phyloP scores from a whole-genome alignment of 2,329 filamentous ascomycete species.

The Zymoseptoria ardabiliae region DNA sequence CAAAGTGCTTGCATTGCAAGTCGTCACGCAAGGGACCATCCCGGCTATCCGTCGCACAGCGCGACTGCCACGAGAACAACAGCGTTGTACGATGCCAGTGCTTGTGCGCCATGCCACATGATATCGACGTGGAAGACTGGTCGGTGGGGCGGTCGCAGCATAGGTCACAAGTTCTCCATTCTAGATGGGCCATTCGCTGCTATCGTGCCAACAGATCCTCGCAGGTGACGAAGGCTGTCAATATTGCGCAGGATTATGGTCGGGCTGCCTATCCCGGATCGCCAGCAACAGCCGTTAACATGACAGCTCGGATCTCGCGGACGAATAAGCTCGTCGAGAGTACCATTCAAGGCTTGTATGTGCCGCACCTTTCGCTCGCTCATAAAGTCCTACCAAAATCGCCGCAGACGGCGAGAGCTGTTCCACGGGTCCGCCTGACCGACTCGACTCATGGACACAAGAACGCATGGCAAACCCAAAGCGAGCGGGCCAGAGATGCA shows the following conservation, averaged over 20 bases:
- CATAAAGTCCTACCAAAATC: not conserved
- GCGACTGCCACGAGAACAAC: slow-evolving; percentile 20
- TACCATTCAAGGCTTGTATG: not conserved
- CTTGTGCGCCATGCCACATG: slow-evolving; percentile 10
- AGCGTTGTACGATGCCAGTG: slow-evolving; percentile 9
- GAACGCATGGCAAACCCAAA: not conserved
- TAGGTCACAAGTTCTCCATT: slow-evolving; percentile 12
- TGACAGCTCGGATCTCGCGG: not conserved
- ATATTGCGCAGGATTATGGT: not conserved
- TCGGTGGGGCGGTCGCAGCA: not conserved
- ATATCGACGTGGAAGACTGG: slow-evolving; percentile 4
- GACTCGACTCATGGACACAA: not conserved
- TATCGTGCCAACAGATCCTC: slow-evolving; percentile 8
- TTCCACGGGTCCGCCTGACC: not conserved
- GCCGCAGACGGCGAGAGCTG: not conserved
- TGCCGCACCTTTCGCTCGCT: not conserved
- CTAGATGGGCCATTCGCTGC: slow-evolving; percentile 4
- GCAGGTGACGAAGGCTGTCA: not conserved
- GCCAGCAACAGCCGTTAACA: not conserved
- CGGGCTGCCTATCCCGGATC: not conserved
- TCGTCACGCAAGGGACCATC: slow-evolving; percentile 16
- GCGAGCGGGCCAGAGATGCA: not conserved
- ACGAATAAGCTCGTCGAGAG: not conserved
- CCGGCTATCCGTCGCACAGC: slow-evolving; percentile 11
- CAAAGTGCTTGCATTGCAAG: slow-evolving; percentile 21